Conservation (phyloP, 148 eudicot species). For the Euryodendron excelsum region DNA sequence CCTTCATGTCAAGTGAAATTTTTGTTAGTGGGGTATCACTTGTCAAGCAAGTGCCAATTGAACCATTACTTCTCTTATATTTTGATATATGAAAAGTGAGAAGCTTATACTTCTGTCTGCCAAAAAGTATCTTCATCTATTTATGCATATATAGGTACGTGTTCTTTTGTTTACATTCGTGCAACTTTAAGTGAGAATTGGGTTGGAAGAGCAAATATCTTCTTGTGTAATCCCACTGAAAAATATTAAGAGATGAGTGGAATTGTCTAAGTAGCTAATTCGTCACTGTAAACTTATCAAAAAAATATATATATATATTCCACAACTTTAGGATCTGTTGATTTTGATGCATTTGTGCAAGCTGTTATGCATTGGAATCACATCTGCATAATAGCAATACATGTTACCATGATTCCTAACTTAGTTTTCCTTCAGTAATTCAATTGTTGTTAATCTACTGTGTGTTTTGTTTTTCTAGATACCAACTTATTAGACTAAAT, state of each 20-base stretch:
- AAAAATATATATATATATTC: too few species aligned
- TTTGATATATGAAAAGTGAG: neutral
- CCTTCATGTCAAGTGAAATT: neutral
- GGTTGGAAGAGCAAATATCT: neutral
- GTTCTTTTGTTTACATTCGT: neutral
- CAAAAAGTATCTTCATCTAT: neutral
- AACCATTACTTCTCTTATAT: neutral
- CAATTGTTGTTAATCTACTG: neutral
- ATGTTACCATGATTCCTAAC: neutral
- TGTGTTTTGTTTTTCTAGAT: slow-evolving; percentile 37
- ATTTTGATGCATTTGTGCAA: neutral
- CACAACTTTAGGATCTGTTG: neutral
- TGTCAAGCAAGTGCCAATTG: neutral
- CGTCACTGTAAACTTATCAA: too few species aligned
- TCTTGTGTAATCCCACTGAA: neutral
- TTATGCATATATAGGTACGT: neutral
- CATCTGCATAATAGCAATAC: neutral
- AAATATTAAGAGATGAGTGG: neutral
- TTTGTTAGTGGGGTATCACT: neutral
- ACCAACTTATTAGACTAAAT: slow-evolving; percentile 81
- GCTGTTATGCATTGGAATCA: neutral
- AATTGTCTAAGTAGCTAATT: neutral
- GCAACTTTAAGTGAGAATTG: neutral
- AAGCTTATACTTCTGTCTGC: neutral
- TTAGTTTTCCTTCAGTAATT: neutral